Conservation (phyloP, 805 yeast genomes). For the Saccharomycopsis babjevae region DNA sequence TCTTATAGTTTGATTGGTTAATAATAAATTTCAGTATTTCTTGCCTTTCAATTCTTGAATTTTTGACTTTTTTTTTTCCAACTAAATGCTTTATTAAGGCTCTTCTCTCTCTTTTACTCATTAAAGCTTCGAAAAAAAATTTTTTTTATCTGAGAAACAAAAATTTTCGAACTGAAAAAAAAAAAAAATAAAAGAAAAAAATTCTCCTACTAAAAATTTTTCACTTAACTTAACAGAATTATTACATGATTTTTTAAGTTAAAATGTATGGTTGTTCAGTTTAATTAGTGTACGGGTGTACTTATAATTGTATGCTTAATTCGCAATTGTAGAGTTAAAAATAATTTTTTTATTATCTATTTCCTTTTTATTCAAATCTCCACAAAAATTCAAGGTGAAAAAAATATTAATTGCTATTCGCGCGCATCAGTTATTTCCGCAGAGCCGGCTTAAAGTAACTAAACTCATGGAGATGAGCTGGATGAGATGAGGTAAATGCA, state of each 20-base stretch:
- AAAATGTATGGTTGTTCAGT: too few relatives aligned
- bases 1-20: not conserved
- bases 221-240: not conserved
- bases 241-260: too few relatives aligned
- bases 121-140: not conserved
- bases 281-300: too few relatives aligned
- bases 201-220: not conserved
- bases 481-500: not conserved
- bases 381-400: too few relatives aligned
- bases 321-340: too few relatives aligned
- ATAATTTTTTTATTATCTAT: too few relatives aligned
- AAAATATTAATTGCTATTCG: too few relatives aligned
- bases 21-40: not conserved
- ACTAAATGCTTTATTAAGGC: not conserved
- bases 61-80: conserved; percentile 3
- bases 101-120: not conserved
- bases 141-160: not conserved
- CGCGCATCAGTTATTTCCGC: not conserved
- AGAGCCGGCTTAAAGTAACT: too few relatives aligned
- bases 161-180: not conserved
- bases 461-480: too few relatives aligned
- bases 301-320: too few relatives aligned
- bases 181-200: not conserved
- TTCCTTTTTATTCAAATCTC: too few relatives aligned
- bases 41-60: not conserved